Conservation (phyloP, 768 basidiomycete genomes). For the Trametes punicea region DNA sequence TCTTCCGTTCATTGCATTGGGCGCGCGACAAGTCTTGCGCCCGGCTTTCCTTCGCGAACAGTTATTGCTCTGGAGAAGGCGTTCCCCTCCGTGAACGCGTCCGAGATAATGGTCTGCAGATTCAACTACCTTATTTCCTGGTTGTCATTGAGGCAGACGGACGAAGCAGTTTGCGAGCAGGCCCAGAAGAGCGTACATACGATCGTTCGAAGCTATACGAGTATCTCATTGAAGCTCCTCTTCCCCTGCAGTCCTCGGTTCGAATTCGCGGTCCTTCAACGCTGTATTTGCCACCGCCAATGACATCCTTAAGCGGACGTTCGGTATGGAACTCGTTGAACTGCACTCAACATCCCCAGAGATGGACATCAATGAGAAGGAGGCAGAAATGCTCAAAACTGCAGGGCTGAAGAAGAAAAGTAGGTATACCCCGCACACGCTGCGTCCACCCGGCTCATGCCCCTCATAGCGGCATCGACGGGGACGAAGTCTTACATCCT, state of each 20-base stretch:
- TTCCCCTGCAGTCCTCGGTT: slow-evolving; percentile 47
- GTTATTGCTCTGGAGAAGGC: too few species aligned
- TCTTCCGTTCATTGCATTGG: background rate
- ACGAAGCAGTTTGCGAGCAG: too few species aligned
- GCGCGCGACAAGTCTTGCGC: too few species aligned
- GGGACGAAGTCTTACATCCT: slow-evolving; percentile 83
- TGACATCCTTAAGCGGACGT: slow-evolving; percentile 52
- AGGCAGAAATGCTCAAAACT: slow-evolving; percentile 42
- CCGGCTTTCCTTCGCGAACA: background rate
- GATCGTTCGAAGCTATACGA: too few species aligned
- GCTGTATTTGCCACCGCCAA: slow-evolving; percentile 64
- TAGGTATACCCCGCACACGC: slow-evolving; percentile 24
- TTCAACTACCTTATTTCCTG: too few species aligned
- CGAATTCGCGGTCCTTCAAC: slow-evolving; percentile 57
- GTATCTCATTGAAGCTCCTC: slow-evolving; percentile 12
- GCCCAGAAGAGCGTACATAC: too few species aligned
- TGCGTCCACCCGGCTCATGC: background rate
- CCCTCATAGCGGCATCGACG: slow-evolving; percentile 41
- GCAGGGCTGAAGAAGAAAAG: slow-evolving; percentile 69
- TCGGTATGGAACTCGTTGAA: slow-evolving; percentile 86
- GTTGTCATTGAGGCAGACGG: too few species aligned
- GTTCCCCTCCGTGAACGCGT: too few species aligned
- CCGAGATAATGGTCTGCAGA: too few species aligned
- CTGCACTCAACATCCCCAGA: slow-evolving; percentile 64
- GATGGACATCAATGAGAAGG: slow-evolving; percentile 44